Conservation (phyloP, 192 early-diverging fungal species). For the Pilobolus umbonatus region DNA sequence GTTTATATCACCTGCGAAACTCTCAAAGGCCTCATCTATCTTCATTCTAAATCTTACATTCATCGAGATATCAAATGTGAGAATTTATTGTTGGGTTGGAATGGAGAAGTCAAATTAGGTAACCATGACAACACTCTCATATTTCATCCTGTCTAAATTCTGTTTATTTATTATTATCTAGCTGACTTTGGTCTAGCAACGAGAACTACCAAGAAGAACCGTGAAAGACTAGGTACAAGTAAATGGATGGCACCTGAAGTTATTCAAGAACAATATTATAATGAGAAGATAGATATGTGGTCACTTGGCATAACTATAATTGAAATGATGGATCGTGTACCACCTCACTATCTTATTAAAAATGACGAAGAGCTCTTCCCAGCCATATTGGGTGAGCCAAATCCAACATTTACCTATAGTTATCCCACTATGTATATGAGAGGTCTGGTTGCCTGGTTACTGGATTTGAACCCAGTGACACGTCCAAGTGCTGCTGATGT, state of each 20-base stretch:
- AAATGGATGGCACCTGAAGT: slow-evolving; percentile 51
- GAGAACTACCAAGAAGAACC: slow-evolving; percentile 26
- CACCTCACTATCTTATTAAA: slow-evolving; percentile 39
- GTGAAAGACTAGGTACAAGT: slow-evolving; percentile 34
- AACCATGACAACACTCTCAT: no score
- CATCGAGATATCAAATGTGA: slow-evolving; percentile 47
- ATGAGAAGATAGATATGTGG: slow-evolving; percentile 48
- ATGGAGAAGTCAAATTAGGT: slow-evolving; percentile 43
- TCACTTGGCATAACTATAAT: slow-evolving; percentile 43
- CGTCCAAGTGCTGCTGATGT: slow-evolving; percentile 31
- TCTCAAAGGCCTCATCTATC: slow-evolving; percentile 32
- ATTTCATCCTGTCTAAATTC: no score
- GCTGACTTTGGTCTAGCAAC: slow-evolving; percentile 39
- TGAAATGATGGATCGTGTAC: slow-evolving; percentile 45
- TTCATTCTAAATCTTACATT: slow-evolving; percentile 37
- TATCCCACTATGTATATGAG: slow-evolving; percentile 36
- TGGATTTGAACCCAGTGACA: slow-evolving; percentile 27
- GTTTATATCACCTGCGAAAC: slow-evolving; percentile 35
- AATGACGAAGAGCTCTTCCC: slow-evolving; percentile 30
- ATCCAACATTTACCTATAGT: slow-evolving; percentile 32
- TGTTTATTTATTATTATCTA: slow-evolving; percentile 4
- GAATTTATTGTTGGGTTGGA: slow-evolving; percentile 36
- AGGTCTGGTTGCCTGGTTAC: slow-evolving; percentile 34
- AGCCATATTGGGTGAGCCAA: slow-evolving; percentile 26
- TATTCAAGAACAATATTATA: slow-evolving; percentile 37